Percentiles rank a stretch among this genome's conserved stretches.
These are phyloP conservation scores for Verticillium longisporum DNA, from an alignment of 2,329 filamentous ascomycete species.

Conservation along the genomic window DNA sequence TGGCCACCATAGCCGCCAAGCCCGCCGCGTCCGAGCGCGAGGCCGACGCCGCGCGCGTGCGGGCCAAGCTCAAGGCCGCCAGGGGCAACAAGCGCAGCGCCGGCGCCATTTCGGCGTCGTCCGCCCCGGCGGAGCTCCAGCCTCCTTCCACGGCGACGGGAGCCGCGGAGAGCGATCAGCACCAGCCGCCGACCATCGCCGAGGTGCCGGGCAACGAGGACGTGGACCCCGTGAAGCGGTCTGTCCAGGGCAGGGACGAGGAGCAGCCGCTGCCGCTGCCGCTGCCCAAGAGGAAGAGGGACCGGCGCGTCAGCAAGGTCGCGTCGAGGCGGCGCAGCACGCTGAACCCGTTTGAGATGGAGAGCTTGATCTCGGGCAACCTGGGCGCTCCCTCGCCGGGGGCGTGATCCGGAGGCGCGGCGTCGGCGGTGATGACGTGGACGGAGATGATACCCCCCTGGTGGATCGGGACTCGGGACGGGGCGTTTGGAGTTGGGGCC, in stretches of 20 bases:
- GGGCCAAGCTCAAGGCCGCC: constrained; percentile 55
- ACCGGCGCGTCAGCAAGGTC: constrained; percentile 44
- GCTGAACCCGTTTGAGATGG: constrained; percentile 67
- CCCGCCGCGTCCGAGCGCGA: constrained; percentile 57
- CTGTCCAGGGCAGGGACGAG: constrained; percentile 1
- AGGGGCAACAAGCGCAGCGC: constrained; percentile 22
- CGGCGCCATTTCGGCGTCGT: constrained; percentile 12
- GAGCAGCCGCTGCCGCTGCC: constrained; percentile 10
- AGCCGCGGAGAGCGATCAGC: constrained; percentile 1
- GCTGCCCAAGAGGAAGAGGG: constrained; percentile 40
- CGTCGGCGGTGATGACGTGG: neutral
- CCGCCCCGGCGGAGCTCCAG: constrained; percentile 4
- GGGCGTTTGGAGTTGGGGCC: neutral
- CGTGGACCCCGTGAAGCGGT: constrained; percentile 27
- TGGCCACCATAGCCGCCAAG: constrained; percentile 57
- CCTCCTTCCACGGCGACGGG: constrained; percentile 10
- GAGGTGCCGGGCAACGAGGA: constrained; percentile 13
- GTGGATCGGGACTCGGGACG: neutral
- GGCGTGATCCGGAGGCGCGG: neutral
- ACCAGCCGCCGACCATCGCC: neutral
- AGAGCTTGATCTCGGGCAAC: constrained; percentile 49
- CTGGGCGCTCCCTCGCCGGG: constrained; percentile 8
- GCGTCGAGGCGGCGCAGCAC: constrained; percentile 65
- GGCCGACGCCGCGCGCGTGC: constrained; percentile 55
- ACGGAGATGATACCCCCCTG: neutral